phyloP scores from a whole-genome alignment of 768 basidiomycete genomes.

The Naganishia onofrii region DNA sequence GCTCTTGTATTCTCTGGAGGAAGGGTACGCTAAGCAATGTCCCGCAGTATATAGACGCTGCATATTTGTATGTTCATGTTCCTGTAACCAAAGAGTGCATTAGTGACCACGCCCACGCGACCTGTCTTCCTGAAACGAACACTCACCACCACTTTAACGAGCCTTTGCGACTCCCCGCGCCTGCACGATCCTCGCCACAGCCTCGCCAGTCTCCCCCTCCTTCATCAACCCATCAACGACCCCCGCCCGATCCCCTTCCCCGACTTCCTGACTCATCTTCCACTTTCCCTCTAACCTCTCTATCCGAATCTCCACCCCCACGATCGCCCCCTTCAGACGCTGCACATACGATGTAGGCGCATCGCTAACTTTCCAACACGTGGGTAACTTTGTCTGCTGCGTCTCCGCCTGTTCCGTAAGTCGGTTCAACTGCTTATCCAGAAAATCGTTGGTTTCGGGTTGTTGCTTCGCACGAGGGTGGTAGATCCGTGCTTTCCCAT shows the following conservation, averaged over 20 bases:
- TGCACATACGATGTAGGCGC: constrained; percentile 46
- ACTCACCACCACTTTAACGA: no score
- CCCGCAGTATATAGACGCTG: no score
- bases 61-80: no score
- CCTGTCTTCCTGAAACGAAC: no score
- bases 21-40: no score
- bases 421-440: constrained; percentile 44
- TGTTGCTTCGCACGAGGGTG: constrained; percentile 31
- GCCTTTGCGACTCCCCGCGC: no score
- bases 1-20: no score
- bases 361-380: constrained; percentile 44
- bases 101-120: no score
- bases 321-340: constrained; percentile 46
- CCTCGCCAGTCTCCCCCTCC: constrained; percentile 37
- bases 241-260: constrained; percentile 46
- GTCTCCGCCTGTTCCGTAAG: constrained; percentile 33
- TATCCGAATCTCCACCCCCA: constrained; percentile 49
- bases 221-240: constrained; percentile 45
- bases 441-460: constrained; percentile 31
- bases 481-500: constrained; percentile 42
- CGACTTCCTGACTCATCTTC: constrained; percentile 47
- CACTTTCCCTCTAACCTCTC: constrained; percentile 47
- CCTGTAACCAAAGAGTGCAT: no score
- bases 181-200: constrained; percentile 30
- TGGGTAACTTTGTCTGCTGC: neutral